Conservation (phyloP, 1,284 basidiomycete species). For the Pseudozyma hubeiensis region DNA sequence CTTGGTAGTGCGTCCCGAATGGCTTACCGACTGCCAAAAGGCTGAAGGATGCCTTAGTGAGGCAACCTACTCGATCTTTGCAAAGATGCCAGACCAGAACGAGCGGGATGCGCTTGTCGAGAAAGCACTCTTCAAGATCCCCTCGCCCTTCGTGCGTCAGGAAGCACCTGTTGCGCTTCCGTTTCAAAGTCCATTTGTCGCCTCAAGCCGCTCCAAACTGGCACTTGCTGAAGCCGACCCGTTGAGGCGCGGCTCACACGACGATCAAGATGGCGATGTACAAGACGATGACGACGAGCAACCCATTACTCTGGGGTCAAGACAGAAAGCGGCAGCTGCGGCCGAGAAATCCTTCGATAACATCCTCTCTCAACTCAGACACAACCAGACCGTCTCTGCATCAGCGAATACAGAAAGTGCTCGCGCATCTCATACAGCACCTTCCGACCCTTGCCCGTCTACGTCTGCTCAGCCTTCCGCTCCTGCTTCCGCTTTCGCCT, state of each 20-base stretch:
- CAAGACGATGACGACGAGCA: conserved; percentile 29
- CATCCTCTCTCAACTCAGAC: conserved; percentile 43
- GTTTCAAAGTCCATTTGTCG: conserved; percentile 32
- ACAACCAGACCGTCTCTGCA: conserved; percentile 4
- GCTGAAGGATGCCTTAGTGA: conserved; percentile 73
- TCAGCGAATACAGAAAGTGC: not conserved
- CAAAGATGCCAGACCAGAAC: conserved; percentile 16
- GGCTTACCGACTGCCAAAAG: conserved; percentile 83
- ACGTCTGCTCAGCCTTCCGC: conserved; percentile 4
- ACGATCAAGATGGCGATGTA: not conserved
- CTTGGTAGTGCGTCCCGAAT: conserved; percentile 84
- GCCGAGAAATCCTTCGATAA: conserved; percentile 47
- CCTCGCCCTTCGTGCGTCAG: conserved; percentile 36
- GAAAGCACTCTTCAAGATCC: conserved; percentile 28
- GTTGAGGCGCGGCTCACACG: not conserved
- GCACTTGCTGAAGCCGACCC: conserved; percentile 9
- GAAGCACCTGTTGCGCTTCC: conserved; percentile 14
- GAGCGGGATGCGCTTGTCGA: conserved; percentile 27
- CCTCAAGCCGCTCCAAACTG: conserved; percentile 22
- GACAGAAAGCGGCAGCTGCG: conserved; percentile 42
- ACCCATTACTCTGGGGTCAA: conserved; percentile 39
- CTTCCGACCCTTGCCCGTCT: conserved; percentile 4
- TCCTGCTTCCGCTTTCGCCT: not conserved
- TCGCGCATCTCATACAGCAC: not conserved
- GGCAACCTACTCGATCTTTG: conserved; percentile 51